These are phyloP conservation scores for Chaetoceros muelleri DNA, from an alignment of 108 stramenopile species.

Conservation along the genomic window DNA sequence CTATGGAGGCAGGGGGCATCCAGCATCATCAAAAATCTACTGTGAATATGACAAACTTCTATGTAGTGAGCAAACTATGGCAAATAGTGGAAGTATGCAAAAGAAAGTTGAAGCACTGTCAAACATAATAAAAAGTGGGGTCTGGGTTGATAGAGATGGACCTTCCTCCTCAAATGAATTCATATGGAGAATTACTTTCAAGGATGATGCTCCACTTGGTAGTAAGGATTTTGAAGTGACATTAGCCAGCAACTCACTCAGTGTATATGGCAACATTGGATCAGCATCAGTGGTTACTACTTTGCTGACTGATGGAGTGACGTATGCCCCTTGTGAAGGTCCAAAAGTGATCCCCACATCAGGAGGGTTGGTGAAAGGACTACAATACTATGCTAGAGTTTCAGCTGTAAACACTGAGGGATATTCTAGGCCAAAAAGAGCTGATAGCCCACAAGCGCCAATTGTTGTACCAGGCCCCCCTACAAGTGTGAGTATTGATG, in stretches of 20 bases:
- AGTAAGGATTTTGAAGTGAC: slow-evolving; percentile 37
- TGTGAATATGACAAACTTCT: slow-evolving; percentile 23
- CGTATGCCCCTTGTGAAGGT: slow-evolving; percentile 39
- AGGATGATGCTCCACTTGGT: slow-evolving; percentile 45
- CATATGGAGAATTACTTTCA: slow-evolving; percentile 72
- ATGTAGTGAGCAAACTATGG: slow-evolving; percentile 17
- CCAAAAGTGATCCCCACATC: slow-evolving; percentile 45
- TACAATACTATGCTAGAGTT: slow-evolving; percentile 67
- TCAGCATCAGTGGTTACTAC: slow-evolving; percentile 18
- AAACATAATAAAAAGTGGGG: slow-evolving; percentile 36
- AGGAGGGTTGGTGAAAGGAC: slow-evolving; percentile 53
- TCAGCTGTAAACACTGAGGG: slow-evolving; percentile 66
- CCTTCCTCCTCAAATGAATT: slow-evolving; percentile 36
- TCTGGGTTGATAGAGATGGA: slow-evolving; percentile 58
- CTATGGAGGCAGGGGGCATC: slow-evolving; percentile 44
- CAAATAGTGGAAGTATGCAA: slow-evolving; percentile 58
- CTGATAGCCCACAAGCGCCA: slow-evolving; percentile 35
- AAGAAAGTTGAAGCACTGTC: slow-evolving; percentile 47
- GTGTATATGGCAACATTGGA: slow-evolving; percentile 11
- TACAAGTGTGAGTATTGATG: slow-evolving; percentile 53
- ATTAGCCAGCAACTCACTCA: slow-evolving; percentile 22
- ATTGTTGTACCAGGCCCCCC: slow-evolving; percentile 61
- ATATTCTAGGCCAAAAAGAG: slow-evolving; percentile 36
- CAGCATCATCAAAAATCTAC: slow-evolving; percentile 29
- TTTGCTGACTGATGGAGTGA: slow-evolving; percentile 32